These are phyloP conservation scores for Botryosphaeria agaves DNA, from an alignment of 2,329 filamentous ascomycete species.

Conservation along the genomic window DNA sequence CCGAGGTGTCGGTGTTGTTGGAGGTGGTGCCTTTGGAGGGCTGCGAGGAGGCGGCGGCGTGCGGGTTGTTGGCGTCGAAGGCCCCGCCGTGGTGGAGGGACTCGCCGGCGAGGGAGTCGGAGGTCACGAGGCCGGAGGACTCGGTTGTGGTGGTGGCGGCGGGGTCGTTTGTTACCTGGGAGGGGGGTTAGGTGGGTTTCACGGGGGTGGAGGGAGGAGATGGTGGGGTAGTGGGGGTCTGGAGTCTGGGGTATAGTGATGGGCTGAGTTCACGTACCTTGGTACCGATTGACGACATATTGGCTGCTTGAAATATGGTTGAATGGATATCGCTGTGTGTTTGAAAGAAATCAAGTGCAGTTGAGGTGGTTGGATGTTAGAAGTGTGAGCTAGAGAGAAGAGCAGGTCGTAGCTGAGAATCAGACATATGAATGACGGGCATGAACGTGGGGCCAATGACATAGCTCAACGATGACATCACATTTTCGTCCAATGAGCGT, in stretches of 20 bases:
- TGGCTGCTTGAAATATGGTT: slow-evolving; percentile 5
- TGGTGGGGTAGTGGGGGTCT: too few species aligned
- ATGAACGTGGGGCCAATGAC: too few species aligned
- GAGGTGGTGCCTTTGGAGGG: slow-evolving; percentile 35
- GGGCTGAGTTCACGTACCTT: slow-evolving; percentile 18
- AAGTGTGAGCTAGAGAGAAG: too few species aligned
- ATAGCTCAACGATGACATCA: too few species aligned
- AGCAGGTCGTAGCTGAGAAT: too few species aligned
- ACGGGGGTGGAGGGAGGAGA: neutral
- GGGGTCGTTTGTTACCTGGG: slow-evolving; percentile 30
- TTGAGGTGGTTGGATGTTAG: too few species aligned
- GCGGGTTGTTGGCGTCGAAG: slow-evolving; percentile 42
- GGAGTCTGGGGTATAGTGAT: too few species aligned
- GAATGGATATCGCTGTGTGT: neutral
- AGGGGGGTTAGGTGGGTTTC: too few species aligned
- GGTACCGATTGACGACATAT: slow-evolving; percentile 20
- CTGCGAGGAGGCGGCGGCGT: slow-evolving; percentile 31
- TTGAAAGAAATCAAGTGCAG: too few species aligned
- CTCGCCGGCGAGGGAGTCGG: slow-evolving; percentile 61
- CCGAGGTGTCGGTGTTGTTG: slow-evolving; percentile 37
- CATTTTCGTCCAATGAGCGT: too few species aligned
- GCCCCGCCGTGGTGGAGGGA: slow-evolving; percentile 42
- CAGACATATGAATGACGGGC: too few species aligned
- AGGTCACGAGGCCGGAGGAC: slow-evolving; percentile 42
- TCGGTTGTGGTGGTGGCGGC: slow-evolving; percentile 38